Evolutionary conservation across 2,329 filamentous ascomycete genomes (phyloP), one percentile per base, ranked within the genome.

Genomic region (Rhexocercosporidium sp.): DNA sequence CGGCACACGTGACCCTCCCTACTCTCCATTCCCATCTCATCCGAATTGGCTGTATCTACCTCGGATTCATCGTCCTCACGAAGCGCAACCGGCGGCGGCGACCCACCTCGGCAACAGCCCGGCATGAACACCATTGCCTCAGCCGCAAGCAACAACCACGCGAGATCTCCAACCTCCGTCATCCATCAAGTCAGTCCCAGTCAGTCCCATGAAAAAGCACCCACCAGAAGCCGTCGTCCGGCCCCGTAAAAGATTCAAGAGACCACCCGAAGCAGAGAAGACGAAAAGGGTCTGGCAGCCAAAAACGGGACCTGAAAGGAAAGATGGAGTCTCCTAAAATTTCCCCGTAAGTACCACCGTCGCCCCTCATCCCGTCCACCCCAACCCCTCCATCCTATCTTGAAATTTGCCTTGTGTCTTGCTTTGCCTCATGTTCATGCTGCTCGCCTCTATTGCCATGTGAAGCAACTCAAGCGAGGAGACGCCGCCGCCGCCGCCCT

Each of bases 41-140:
- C 57, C 22, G 44, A 61, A 20, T 37, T 34, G 20, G 54, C 54
- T 57, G 54, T 57, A 57, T 39, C 34, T 41, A 57, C 54, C 54
- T 57, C 54, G 54, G 54, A 57, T 57, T 1, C 11, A 14, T 25
- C 54, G 25, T 57, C 54, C 34, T 57, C 29, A 56, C 9, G 31
- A 57, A 57, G 54, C 54, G 54, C 20, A 37, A 57, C 54, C 31
- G 31, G 31, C 31, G 5, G 20, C 29, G 53, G n/a, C 54, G 34
- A 37, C 34, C 54, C 54, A 27, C 47, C 47, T 54, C 60, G 60
- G 60, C 41, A 54, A 29, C 31, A 62, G 34, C 31, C 47, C 60
- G 60, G 60, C 47, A 44, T 62, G 54, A 54, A 29, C 41, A 49
- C 25, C 29, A 60, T 29, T 60, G 57, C 39, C 18, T 60, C 57